Base-by-base conservation (phyloP, 2,329 filamentous ascomycete species). In the Paradendryphiella salina region DNA sequence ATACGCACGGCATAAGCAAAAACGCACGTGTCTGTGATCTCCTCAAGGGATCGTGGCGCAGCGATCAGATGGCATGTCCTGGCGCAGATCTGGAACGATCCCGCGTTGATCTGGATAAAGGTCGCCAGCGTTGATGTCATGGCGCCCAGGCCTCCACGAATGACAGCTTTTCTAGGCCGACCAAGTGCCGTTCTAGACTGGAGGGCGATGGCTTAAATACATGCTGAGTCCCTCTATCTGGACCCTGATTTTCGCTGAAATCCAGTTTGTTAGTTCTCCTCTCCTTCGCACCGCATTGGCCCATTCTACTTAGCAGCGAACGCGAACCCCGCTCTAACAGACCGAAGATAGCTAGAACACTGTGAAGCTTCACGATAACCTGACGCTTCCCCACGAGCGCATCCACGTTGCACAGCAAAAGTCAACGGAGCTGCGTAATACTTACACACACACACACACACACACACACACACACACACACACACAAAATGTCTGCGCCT, bases 401-500 rank as follows among this genome's bases (percentile, higher is more conserved):
- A 37, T 28, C 35, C 21, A 50, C 42, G 15, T 44, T 47, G 13
- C 50, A 46, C 36, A 8, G 26, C 28, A 17, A 1, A 23, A 26
- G 29, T 35, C n/a, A 5, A 11, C 9, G n/a, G n/a, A 3, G 7
- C 4, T n/a, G 21, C 11, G 10, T 14, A 33, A 5, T 17, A 35
- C 6, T 17, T 17, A 40, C 23, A 42, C 35, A 35, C 40, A 55
- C 35, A 35, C 40, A 55, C 35, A 35, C 40, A 55, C 35, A 35
- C 40, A 55, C 35, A 35, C 40, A 55, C 35, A 35, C 40, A 55
- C 35, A 35, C 40, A 55, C 35, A 35, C 40, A 55, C 35, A 35
- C 40, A 55, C 35, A 35, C 40, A 55, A 44, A 7, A 73, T 73
- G 71, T 60, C 69, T 31, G 63, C 59, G n/a, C 66, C 69, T 6